Conservation (phyloP, 148 eudicot genomes). For the Rhododendron kiyosumense region DNA sequence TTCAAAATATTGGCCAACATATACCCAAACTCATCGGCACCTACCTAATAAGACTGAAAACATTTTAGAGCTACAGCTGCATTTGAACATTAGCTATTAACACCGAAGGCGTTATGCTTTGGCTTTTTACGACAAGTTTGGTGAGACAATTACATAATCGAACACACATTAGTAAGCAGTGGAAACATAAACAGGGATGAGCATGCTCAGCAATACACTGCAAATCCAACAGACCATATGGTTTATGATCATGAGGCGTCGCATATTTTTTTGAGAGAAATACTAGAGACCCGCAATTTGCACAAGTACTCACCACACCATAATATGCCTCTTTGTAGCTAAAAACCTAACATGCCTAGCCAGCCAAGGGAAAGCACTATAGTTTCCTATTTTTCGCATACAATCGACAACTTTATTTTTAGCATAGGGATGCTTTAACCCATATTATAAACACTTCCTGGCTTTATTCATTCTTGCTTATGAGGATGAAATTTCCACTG, state of each 20-base stretch:
- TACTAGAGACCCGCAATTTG: neutral
- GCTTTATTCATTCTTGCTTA: neutral
- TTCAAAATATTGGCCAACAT: constrained; percentile 79
- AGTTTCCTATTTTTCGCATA: neutral
- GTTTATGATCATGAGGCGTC: neutral
- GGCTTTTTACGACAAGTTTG: neutral
- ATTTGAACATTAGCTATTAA: neutral
- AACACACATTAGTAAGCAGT: neutral
- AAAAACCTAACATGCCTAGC: neutral
- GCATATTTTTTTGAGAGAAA: neutral
- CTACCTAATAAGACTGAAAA: constrained; percentile 46
- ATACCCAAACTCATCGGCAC: constrained; percentile 86
- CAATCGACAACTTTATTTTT: neutral
- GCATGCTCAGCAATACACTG: neutral
- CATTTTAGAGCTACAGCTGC: neutral
- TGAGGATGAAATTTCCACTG: neutral
- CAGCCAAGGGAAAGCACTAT: neutral
- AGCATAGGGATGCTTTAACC: neutral
- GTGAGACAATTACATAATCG: neutral
- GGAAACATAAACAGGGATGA: neutral
- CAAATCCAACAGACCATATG: neutral
- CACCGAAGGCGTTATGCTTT: no score
- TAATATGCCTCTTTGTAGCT: neutral
- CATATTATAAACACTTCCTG: neutral
- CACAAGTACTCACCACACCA: neutral